Conservation (phyloP, 2,329 filamentous ascomycete genomes). For the Curvularia eragrostidis region DNA sequence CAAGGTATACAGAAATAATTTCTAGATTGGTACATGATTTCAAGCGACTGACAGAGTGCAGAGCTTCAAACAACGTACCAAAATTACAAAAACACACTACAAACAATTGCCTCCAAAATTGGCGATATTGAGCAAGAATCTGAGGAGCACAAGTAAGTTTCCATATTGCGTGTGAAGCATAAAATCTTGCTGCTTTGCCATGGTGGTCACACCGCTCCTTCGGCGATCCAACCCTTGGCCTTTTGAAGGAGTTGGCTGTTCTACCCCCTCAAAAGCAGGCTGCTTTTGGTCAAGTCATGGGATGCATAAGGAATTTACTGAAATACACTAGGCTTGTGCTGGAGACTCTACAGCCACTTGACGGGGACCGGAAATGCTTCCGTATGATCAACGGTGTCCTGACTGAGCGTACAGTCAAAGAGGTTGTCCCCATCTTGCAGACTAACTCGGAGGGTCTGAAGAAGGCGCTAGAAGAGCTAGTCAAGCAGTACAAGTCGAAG, state of each 20-base stretch:
- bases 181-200: not conserved
- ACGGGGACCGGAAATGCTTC: conserved; percentile 91
- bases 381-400: conserved; percentile 98
- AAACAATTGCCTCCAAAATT: conserved; percentile 94
- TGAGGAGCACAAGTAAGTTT: conserved; percentile 92
- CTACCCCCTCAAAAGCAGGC: not conserved
- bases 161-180: conserved; percentile 1
- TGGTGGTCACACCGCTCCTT: conserved; percentile 9
- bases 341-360: conserved; percentile 84
- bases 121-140: conserved; percentile 97
- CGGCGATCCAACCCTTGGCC: not conserved
- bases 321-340: conserved; percentile 76
- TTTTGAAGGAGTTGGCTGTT: not conserved
- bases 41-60: conserved; percentile 47
- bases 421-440: conserved; percentile 87
- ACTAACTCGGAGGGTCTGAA: conserved; percentile 94
- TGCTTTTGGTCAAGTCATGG: not conserved
- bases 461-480: conserved; percentile 90
- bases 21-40: not conserved
- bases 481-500: conserved; percentile 96
- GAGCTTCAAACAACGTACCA: conserved; percentile 82
- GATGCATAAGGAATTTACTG: conserved; percentile 14
- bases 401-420: conserved; percentile 90
- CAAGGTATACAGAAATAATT: conserved; percentile 62
- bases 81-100: conserved; percentile 77